Conservation (phyloP, 1,139 yeast genomes). For the Debaryomyces sp. region DNA sequence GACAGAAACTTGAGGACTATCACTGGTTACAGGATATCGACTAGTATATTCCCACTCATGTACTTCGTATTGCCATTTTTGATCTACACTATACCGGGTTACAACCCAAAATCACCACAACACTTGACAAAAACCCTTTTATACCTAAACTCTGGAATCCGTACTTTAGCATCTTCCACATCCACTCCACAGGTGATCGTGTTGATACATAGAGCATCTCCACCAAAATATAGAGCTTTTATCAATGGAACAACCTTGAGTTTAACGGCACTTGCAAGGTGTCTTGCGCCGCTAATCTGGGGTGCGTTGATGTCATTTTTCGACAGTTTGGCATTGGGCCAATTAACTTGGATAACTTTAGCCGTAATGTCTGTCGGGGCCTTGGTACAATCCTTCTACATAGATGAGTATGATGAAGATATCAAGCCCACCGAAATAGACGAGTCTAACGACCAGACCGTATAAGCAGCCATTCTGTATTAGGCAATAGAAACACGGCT, state of each 20-base stretch:
- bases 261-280: constrained; percentile 57
- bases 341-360: constrained; percentile 55
- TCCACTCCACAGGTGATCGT: constrained; percentile 46
- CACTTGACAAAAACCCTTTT: constrained; percentile 26
- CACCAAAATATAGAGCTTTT: constrained; percentile 50
- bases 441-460: neutral
- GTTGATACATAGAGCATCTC: constrained; percentile 51
- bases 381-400: constrained; percentile 33
- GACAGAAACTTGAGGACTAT: constrained; percentile 54
- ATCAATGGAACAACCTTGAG: constrained; percentile 54
- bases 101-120: constrained; percentile 26
- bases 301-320: constrained; percentile 57
- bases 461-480: neutral
- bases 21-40: constrained; percentile 44
- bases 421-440: neutral
- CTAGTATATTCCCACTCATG: constrained; percentile 47
- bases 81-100: constrained; percentile 43
- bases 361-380: constrained; percentile 38
- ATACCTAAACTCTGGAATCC: constrained; percentile 30
- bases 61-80: constrained; percentile 54
- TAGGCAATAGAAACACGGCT: neutral
- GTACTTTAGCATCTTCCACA: constrained; percentile 34
- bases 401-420: constrained; percentile 36
- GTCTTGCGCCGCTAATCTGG: constrained; percentile 61
- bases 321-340: constrained; percentile 44